These are phyloP conservation scores for Pythium volutum DNA, from an alignment of 352 stramenopile species.

Conservation along the genomic window DNA sequence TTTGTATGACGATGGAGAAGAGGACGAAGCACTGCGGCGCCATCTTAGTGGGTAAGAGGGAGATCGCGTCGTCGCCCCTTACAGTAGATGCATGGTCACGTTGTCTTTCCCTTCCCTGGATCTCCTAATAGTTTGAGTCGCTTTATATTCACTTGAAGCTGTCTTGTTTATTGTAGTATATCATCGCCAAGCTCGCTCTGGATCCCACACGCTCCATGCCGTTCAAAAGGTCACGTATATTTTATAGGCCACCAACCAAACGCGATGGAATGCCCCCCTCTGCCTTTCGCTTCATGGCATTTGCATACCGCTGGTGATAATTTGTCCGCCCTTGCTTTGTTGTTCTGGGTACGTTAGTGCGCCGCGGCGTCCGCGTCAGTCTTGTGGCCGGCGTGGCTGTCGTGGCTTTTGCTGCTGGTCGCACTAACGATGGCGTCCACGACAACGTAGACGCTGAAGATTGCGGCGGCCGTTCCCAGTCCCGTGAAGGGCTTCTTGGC, in stretches of 20 bases:
- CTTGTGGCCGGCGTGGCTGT: constrained; percentile 23
- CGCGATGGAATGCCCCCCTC: no score
- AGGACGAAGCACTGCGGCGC: constrained; percentile 13
- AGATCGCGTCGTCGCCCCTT: background rate
- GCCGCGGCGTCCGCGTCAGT: no score
- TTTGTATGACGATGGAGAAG: constrained; percentile 31
- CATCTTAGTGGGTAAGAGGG: background rate
- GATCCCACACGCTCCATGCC: no score
- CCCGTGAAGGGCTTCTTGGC: constrained; percentile 86
- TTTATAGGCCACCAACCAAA: constrained; percentile 9
- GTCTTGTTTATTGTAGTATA: no score
- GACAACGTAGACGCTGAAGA: constrained; percentile 80
- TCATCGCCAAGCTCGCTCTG: no score
- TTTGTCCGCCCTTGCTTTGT: no score
- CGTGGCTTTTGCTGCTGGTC: constrained; percentile 34
- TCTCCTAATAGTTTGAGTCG: no score
- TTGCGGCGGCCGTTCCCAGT: constrained; percentile 64
- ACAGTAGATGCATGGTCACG: background rate
- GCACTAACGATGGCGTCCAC: constrained; percentile 52
- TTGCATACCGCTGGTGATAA: no score
- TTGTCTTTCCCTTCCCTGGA: background rate
- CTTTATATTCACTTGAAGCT: no score
- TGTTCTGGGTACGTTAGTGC: no score
- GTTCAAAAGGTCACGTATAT: constrained; percentile 19
- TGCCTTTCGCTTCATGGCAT: no score